Evolutionary conservation across 495 filamentous ascomycete genomes (phyloP), one percentile per base, ranked within the genome.

Genomic region (Tetracladium setigerum): DNA sequence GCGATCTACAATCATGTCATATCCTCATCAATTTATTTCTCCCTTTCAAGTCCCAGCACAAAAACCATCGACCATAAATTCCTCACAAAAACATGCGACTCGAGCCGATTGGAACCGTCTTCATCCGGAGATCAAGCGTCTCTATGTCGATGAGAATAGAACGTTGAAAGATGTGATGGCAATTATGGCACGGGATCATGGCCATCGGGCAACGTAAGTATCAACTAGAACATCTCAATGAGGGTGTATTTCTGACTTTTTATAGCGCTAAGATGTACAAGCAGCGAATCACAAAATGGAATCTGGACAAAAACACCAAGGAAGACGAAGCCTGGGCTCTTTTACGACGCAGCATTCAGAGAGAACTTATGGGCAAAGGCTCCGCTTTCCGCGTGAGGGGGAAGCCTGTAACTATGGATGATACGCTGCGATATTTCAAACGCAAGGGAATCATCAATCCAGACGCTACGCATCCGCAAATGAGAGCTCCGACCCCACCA

Each of bases 241-340:
- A n/a, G n/a, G n/a, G n/a, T n/a, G n/a, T n/a, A n/a, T n/a, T n/a
- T n/a, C 39, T 50, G 34, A 45, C 13, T 37, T n/a, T 17, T 27
- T 36, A 27, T 41, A 71, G 67, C 11, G 41, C 58, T 38, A 63
- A 67, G 24, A 71, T 70, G 68, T 71, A 68, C 54, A 66, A 68
- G 30, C 63, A 62, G 4, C 58, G 67, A 5, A 68, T 70, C 41
- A 58, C 64, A 45, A 63, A 67, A 53, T 71, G 68, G 68, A 56
- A 60, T 5, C 60, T 67, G 39, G 66, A 67, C 47, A 71, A 71
- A 56, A 67, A 68, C 46, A 64, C 65, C 41, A 70, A 67, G 49
- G 62, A 57, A 7, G 44, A 50, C 32, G 67, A 69, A 40, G 63
- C 63, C 31, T 53, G 58, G 30, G 53, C 62, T 52, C 66, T 67